A percentile compares a stretch with the other conserved stretches of the same genome.
Evolutionary conservation across 2,329 filamentous ascomycete genomes (phyloP).

Genomic region (Berkeleyomyces basicola): DNA sequence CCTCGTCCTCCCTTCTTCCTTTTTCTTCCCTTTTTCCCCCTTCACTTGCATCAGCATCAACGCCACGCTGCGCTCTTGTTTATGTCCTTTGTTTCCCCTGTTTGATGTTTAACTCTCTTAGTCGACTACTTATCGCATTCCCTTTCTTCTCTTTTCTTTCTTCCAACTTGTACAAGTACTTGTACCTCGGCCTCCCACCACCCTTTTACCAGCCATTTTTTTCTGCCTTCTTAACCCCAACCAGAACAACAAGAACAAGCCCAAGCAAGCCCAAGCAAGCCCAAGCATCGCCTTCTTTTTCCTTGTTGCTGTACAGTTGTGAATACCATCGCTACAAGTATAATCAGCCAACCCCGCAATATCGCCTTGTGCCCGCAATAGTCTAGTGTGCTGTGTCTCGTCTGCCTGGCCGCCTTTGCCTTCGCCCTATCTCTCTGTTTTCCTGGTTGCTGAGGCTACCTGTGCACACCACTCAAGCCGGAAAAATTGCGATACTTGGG

Average conservation of each 20-base stretch:
- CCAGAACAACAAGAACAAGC: background rate
- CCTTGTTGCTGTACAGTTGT: background rate
- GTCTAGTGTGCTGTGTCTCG: background rate
- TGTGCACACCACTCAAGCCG: background rate
- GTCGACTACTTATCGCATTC: background rate
- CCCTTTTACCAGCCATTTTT: background rate
- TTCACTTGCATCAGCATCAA: background rate
- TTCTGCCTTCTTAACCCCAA: background rate
- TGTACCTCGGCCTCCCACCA: background rate
- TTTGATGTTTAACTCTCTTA: background rate
- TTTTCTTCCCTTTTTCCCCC: slow-evolving; percentile 1
- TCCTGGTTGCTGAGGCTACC: background rate
- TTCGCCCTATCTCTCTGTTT: background rate
- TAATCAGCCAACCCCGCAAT: background rate
- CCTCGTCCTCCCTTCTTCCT: background rate
- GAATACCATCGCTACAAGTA: background rate
- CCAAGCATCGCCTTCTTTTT: too few species aligned
- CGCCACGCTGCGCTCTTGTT: background rate
- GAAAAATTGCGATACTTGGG: background rate
- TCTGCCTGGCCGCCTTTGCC: background rate
- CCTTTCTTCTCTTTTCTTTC: background rate
- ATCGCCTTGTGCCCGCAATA: background rate
- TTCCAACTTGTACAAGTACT: background rate
- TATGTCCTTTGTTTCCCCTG: background rate
- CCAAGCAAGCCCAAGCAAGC: too few species aligned